phyloP scores from a whole-genome alignment of 352 stramenopile genomes.

The Phytopythium vexans region DNA sequence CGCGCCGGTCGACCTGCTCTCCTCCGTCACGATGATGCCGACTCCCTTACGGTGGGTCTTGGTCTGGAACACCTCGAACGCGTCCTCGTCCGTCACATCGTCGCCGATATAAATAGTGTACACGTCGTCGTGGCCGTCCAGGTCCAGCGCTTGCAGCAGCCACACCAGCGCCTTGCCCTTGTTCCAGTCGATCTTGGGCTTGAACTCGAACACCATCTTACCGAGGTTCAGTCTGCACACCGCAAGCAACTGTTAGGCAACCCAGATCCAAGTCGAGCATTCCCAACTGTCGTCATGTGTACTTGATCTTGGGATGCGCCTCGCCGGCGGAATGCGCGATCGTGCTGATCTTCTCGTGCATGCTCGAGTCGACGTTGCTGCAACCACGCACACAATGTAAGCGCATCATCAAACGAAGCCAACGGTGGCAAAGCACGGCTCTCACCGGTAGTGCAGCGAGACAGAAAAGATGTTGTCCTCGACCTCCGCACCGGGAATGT shows the following conservation, averaged over 20 bases:
- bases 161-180: slow-evolving; percentile 89
- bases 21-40: slow-evolving; percentile 82
- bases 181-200: slow-evolving; percentile 91
- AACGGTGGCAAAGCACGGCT: neutral
- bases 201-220: slow-evolving; percentile 91
- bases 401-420: neutral
- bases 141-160: slow-evolving; percentile 70
- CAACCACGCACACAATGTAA: neutral
- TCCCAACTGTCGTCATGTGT: slow-evolving; percentile 2
- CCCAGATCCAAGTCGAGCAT: neutral
- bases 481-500: slow-evolving; percentile 63
- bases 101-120: slow-evolving; percentile 93
- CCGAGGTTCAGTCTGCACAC: slow-evolving; percentile 64
- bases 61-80: slow-evolving; percentile 67
- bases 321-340: slow-evolving; percentile 37
- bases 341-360: slow-evolving; percentile 34
- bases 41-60: slow-evolving; percentile 55
- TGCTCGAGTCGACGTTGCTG: slow-evolving; percentile 55
- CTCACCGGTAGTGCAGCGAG: slow-evolving; percentile 85
- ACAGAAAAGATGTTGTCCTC: slow-evolving; percentile 90
- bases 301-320: slow-evolving; percentile 63
- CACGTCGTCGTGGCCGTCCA: slow-evolving; percentile 71
- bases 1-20: slow-evolving; percentile 60
- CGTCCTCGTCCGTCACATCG: slow-evolving; percentile 89
- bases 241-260: neutral